Evolutionary conservation across 2,329 filamentous ascomycete species (phyloP).

Genomic region (Penicillium sp.): DNA sequence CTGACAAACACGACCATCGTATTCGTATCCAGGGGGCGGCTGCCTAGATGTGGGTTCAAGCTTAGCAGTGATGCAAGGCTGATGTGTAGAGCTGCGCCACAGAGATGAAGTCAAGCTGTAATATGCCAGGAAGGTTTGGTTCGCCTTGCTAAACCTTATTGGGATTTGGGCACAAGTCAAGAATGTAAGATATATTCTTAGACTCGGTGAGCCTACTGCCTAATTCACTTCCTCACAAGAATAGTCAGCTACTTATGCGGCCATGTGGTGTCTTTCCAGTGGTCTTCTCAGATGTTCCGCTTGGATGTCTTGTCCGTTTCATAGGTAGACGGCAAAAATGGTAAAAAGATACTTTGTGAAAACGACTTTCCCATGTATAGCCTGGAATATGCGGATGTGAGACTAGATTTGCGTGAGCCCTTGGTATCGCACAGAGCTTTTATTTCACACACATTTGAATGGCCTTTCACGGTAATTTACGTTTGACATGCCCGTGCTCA

Average conservation of each 20-base stretch:
- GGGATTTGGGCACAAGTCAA: neutral
- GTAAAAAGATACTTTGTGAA: no score
- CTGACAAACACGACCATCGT: neutral
- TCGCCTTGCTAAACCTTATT: neutral
- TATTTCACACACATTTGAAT: neutral
- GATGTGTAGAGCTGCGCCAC: slow-evolving; percentile 8
- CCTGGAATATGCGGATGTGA: neutral
- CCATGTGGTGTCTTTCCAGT: no score
- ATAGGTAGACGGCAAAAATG: no score
- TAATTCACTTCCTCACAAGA: neutral
- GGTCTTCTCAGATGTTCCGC: no score
- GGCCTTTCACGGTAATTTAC: neutral
- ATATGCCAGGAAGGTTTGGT: neutral
- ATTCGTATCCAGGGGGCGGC: slow-evolving; percentile 4
- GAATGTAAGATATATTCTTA: neutral
- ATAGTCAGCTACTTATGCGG: no score
- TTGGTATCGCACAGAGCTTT: neutral
- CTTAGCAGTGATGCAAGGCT: slow-evolving; percentile 3
- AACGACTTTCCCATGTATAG: no score
- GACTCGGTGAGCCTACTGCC: neutral
- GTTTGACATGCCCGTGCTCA: neutral
- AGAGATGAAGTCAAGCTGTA: slow-evolving; percentile 1
- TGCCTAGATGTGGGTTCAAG: slow-evolving; percentile 3
- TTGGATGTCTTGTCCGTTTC: no score
- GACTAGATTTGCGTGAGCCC: neutral